Evolutionary conservation across 2,329 filamentous ascomycete species (phyloP).

Genomic region (Fusarium algeriense): DNA sequence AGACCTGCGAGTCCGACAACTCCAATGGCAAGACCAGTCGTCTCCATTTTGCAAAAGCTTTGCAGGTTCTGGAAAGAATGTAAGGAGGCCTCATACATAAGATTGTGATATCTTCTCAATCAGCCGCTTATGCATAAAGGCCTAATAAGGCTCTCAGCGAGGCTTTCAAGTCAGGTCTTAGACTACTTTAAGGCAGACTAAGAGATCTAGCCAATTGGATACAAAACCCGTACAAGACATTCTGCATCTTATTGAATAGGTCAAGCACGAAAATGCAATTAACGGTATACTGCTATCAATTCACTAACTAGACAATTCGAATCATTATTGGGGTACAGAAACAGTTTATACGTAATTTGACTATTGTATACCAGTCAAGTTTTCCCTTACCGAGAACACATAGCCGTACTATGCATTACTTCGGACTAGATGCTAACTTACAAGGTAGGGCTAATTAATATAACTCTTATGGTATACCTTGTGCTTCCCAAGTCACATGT

Average conservation of each 20-base stretch:
- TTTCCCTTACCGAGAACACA: no score
- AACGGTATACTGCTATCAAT: no score
- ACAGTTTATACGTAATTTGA: no score
- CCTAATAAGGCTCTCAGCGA: not conserved
- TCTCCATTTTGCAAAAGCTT: not conserved
- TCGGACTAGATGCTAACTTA: no score
- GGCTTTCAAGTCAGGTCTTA: not conserved
- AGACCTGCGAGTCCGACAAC: constrained; percentile 25
- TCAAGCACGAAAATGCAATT: no score
- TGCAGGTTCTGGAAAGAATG: fast-evolving
- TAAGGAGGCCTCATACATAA: not conserved
- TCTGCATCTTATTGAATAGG: not conserved
- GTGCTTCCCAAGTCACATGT: no score
- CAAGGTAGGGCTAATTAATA: no score
- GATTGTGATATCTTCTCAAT: not conserved
- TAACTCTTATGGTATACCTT: no score
- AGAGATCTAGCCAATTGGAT: not conserved
- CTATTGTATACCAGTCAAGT: no score
- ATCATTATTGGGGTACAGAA: no score
- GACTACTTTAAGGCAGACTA: not conserved
- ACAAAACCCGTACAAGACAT: fast-evolving
- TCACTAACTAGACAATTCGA: no score
- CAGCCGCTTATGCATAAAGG: not conserved
- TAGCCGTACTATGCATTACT: no score
- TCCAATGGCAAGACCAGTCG: not conserved